Evolutionary conservation across 2,329 filamentous ascomycete genomes (phyloP).

Genomic region (Monosporascus sp.): DNA sequence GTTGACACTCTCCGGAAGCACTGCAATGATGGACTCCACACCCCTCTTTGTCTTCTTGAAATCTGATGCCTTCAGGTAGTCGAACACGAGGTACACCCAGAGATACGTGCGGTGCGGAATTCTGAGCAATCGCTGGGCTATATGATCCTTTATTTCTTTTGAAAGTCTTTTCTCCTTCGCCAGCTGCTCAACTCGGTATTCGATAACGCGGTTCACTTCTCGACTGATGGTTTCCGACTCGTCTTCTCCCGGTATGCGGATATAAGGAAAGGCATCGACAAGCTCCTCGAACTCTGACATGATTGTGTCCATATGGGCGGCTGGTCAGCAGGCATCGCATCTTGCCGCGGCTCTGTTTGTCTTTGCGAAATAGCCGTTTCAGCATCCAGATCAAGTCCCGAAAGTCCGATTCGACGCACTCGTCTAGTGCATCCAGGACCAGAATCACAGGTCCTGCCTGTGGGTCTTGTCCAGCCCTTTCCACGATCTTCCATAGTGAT

Average conservation of each 20-base stretch:
- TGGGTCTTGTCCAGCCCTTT: constrained; percentile 17
- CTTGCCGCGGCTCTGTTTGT: too few relatives aligned
- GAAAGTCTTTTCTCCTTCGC: constrained; percentile 8
- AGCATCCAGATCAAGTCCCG: constrained; percentile 9
- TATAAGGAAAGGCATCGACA: not conserved
- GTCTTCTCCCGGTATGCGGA: constrained; percentile 31
- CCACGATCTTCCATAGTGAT: constrained; percentile 30
- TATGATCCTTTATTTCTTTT: constrained; percentile 6
- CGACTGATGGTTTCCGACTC: constrained; percentile 28
- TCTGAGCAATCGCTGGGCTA: constrained; percentile 13
- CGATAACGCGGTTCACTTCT: constrained; percentile 31
- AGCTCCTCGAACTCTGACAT: constrained; percentile 12
- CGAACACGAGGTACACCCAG: constrained; percentile 31
- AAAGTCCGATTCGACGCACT: constrained; percentile 25
- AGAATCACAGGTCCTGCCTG: constrained; percentile 24
- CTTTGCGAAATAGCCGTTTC: not conserved
- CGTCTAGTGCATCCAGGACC: constrained; percentile 36
- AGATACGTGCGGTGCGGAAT: constrained; percentile 30
- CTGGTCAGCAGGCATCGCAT: constrained; percentile 31
- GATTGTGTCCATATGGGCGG: constrained; percentile 23
- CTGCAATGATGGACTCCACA: constrained; percentile 10
- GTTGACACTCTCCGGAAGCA: constrained; percentile 23
- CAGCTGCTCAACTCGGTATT: constrained; percentile 18
- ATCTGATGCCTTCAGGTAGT: constrained; percentile 17
- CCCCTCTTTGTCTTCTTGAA: constrained; percentile 3